Conservation (phyloP, 192 early-diverging fungal species). For the Backusella liffmaniae region DNA sequence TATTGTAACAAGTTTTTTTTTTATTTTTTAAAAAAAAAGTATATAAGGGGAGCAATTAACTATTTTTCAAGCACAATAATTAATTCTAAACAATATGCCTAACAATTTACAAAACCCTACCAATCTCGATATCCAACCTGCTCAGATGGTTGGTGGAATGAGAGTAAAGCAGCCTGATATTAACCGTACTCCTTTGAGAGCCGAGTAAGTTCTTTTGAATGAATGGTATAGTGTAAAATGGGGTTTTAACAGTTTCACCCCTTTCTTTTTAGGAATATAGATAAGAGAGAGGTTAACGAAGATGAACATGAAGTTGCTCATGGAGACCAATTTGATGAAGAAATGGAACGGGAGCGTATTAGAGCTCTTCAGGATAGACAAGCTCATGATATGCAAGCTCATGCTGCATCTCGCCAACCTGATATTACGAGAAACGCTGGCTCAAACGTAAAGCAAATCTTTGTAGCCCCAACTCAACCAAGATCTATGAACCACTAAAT, state of each 20-base stretch:
- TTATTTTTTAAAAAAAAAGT: neutral
- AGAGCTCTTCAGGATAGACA: conserved; percentile 1
- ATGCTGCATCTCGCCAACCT: conserved; percentile 13
- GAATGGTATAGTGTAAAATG: neutral
- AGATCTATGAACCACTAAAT: conserved; percentile 15
- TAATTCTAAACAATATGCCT: neutral
- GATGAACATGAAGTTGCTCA: neutral
- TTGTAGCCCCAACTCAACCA: neutral
- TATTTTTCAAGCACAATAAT: neutral
- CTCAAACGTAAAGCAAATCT: neutral
- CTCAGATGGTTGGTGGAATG: conserved; percentile 11
- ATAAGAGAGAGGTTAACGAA: neutral
- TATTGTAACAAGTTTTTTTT: neutral
- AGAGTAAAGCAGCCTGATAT: conserved; percentile 12
- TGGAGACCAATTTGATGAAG: neutral
- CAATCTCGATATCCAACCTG: neutral
- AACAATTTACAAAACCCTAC: neutral
- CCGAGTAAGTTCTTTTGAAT: neutral
- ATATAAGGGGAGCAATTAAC: neutral
- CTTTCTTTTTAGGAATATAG: neutral
- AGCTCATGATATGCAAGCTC: conserved; percentile 12
- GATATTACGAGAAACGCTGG: conserved; percentile 11
- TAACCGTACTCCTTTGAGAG: conserved; percentile 2
- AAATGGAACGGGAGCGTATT: neutral
- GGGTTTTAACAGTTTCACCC: neutral